phyloP scores from a whole-genome alignment of 1,284 basidiomycete species.

The Naganishia cerealis region DNA sequence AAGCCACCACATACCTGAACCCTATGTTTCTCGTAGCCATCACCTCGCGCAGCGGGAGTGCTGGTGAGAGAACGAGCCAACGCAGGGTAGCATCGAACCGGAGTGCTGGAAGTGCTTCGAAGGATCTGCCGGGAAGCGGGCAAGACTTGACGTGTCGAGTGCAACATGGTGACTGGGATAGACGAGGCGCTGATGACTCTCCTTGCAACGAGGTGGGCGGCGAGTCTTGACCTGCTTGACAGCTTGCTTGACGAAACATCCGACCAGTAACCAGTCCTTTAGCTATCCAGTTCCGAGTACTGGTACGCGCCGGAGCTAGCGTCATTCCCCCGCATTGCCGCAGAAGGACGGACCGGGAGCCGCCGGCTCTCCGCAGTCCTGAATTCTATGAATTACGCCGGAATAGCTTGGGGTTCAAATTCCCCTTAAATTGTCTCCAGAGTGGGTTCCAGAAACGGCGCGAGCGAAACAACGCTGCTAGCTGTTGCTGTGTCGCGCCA shows the following conservation, averaged over 20 bases:
- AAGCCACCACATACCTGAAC: conserved; percentile 9
- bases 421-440: no score
- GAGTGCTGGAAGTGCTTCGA: background rate
- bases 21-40: conserved; percentile 28
- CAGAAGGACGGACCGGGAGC: background rate
- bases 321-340: background rate
- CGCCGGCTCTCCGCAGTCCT: background rate
- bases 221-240: no score
- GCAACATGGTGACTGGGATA: background rate
- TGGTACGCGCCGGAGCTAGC: no score
- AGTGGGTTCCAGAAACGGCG: no score
- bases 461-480: background rate
- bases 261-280: no score
- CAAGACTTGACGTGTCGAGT: background rate
- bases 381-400: background rate
- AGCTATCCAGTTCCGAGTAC: background rate
- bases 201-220: no score
- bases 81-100: background rate
- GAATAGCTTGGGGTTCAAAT: background rate
- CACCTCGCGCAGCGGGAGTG: background rate
- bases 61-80: conserved; percentile 1
- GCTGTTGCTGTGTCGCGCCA: background rate
- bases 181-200: background rate
- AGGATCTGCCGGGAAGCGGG: background rate
- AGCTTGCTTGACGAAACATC: background rate